Percentiles rank a stretch among this genome's conserved stretches.
phyloP scores from a whole-genome alignment of 2,329 filamentous ascomycete species.

The Phoma sp. region DNA sequence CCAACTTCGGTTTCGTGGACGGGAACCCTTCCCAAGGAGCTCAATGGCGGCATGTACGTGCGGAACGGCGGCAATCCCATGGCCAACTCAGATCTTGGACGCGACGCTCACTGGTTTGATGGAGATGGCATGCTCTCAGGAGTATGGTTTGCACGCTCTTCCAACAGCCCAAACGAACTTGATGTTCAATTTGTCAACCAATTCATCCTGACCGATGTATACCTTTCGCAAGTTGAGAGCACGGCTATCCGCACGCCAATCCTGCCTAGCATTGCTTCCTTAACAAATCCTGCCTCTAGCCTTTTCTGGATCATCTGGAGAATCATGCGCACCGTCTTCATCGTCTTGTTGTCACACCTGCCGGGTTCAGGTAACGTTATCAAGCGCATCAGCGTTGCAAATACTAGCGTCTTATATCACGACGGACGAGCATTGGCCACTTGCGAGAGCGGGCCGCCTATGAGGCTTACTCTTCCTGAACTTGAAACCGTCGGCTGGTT shows the following conservation, averaged over 20 bases:
- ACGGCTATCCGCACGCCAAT: conserved; percentile 60
- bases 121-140: conserved; percentile 77
- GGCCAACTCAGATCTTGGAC: conserved; percentile 63
- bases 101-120: conserved; percentile 76
- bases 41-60: conserved; percentile 73
- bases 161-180: conserved; percentile 48
- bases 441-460: conserved; percentile 73
- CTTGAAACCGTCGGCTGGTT: conserved; percentile 75
- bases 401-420: conserved; percentile 70
- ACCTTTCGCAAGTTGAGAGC: conserved; percentile 60
- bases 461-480: conserved; percentile 67
- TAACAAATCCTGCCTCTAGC: conserved; percentile 65
- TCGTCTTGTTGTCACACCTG: conserved; percentile 64
- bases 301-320: conserved; percentile 57
- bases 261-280: conserved; percentile 69
- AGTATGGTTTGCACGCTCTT: conserved; percentile 62
- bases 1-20: conserved; percentile 64
- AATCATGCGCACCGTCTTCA: conserved; percentile 63
- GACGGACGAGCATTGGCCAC: conserved; percentile 72
- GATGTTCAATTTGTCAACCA: conserved; percentile 72
- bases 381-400: conserved; percentile 73
- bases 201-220: conserved; percentile 71
- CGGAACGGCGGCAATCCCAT: conserved; percentile 74
- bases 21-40: conserved; percentile 67
- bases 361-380: conserved; percentile 63